phyloP scores from a whole-genome alignment of 331 rosid species.

The Erythrophleum ivorense region DNA sequence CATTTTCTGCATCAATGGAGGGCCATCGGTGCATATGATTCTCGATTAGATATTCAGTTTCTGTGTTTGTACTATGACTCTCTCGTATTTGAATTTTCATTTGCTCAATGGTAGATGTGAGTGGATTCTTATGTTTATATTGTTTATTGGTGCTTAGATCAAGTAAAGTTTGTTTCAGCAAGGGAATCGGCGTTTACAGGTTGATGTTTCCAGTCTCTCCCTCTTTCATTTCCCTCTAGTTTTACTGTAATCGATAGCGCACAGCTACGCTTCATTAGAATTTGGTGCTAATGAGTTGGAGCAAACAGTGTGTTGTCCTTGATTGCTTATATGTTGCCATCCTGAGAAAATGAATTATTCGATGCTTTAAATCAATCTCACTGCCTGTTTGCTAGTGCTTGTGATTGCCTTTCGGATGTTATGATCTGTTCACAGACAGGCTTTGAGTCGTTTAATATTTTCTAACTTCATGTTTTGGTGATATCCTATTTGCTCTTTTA shows the following conservation, averaged over 20 bases:
- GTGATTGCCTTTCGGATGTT: background rate
- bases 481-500: background rate
- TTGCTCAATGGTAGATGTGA: background rate
- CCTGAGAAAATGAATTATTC: background rate
- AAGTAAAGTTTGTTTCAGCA: background rate
- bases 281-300: background rate
- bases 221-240: background rate
- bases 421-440: background rate
- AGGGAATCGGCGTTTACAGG: background rate
- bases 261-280: background rate
- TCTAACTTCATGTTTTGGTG: background rate
- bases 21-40: background rate
- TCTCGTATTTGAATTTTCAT: background rate
- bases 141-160: background rate
- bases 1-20: background rate
- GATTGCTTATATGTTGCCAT: background rate
- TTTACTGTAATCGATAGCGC: background rate
- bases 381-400: background rate
- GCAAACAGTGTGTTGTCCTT: background rate
- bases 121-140: background rate
- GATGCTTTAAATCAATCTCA: background rate
- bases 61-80: background rate
- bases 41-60: background rate
- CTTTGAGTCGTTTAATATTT: background rate
- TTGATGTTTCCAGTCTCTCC: background rate